Evolutionary conservation across 768 basidiomycete genomes (phyloP), one percentile per base, ranked within the genome.

Genomic region (Kwoniella shandongensis): DNA sequence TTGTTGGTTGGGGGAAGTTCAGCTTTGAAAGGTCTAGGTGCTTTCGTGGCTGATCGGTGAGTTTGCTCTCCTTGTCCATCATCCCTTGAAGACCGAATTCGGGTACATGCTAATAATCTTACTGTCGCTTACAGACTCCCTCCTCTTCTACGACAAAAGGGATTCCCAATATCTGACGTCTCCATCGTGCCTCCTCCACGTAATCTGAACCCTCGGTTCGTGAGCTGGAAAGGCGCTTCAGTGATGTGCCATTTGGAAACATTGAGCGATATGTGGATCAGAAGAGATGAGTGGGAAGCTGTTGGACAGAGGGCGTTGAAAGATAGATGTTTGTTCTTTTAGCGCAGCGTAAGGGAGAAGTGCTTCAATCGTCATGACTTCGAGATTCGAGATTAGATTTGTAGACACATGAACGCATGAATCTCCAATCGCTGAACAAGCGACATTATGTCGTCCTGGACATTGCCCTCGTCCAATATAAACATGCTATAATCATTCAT

Each of bases 161-260:
- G 62, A 22, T 49, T 67, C 13, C 58, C 65, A 0, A 57, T 66
- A n/a, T 48, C 56, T n/a, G 57, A 65, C 25, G 66, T 94, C 6
- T 85, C 87, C 63, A 89, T 96, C 57, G 88, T 98, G 44, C 89
- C 91, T n/a, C 88, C 91, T 1, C 92, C 93, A 1, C 88, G 92
- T 73, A 90, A 91, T 59, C 84, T 97, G 41, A 92, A 98, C 76
- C 91, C 90, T 4, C 83, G 85, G 23, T 85, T 91, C 35, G 82
- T 98, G 29, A 86, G 85, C 15, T 99, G 96, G 96, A 97, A 97
- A 76, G 96, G 96, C 10, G 91, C 87, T 5, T 84, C 87, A 7
- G 90, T 93, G 12, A 83, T 97, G 39, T 89, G 87, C 25, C 89
- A 90, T 77, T 88, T 98, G 84, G 96, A 99, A 49, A 85, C 86